phyloP scores from a whole-genome alignment of 2,329 filamentous ascomycete genomes.

The Alternaria incomplexa region DNA sequence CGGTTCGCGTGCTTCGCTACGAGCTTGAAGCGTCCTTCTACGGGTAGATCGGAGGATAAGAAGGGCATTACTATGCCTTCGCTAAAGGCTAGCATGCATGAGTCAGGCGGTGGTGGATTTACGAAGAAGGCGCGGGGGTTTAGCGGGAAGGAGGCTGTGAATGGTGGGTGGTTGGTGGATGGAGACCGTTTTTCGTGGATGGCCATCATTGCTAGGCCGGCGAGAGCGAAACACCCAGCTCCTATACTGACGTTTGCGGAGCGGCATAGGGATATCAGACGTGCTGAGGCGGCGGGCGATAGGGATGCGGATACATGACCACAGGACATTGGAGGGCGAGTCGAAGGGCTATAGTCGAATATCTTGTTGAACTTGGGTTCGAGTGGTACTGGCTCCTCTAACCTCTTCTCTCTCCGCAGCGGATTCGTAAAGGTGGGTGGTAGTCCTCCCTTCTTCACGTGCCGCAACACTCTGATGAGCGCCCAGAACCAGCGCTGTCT shows the following conservation, averaged over 20 bases:
- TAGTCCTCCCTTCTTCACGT: slow-evolving; percentile 48
- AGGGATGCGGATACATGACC: slow-evolving; percentile 40
- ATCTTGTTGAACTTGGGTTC: slow-evolving; percentile 42
- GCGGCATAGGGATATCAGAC: slow-evolving; percentile 49
- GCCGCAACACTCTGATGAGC: slow-evolving; percentile 52
- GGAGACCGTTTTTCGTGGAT: slow-evolving; percentile 46
- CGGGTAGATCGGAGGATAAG: slow-evolving; percentile 41
- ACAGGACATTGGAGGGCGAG: slow-evolving; percentile 48
- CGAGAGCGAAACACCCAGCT: slow-evolving; percentile 55
- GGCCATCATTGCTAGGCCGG: slow-evolving; percentile 55
- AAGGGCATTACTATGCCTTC: slow-evolving; percentile 56
- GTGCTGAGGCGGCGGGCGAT: slow-evolving; percentile 39
- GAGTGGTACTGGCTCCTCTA: slow-evolving; percentile 24
- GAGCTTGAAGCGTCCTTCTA: slow-evolving; percentile 49
- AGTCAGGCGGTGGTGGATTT: slow-evolving; percentile 47
- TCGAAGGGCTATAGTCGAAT: slow-evolving; percentile 47
- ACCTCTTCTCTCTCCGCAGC: slow-evolving; percentile 33
- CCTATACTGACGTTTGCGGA: slow-evolving; percentile 50
- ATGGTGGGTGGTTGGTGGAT: slow-evolving; percentile 37
- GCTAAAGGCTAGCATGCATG: slow-evolving; percentile 56
- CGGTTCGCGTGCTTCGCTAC: slow-evolving; percentile 51
- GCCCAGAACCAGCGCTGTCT: slow-evolving; percentile 57
- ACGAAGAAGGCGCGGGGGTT: slow-evolving; percentile 55
- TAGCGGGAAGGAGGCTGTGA: slow-evolving; percentile 55
- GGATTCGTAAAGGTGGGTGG: slow-evolving; percentile 53